phyloP scores from a whole-genome alignment of 2,329 filamentous ascomycete genomes.

The Claviceps monticola region DNA sequence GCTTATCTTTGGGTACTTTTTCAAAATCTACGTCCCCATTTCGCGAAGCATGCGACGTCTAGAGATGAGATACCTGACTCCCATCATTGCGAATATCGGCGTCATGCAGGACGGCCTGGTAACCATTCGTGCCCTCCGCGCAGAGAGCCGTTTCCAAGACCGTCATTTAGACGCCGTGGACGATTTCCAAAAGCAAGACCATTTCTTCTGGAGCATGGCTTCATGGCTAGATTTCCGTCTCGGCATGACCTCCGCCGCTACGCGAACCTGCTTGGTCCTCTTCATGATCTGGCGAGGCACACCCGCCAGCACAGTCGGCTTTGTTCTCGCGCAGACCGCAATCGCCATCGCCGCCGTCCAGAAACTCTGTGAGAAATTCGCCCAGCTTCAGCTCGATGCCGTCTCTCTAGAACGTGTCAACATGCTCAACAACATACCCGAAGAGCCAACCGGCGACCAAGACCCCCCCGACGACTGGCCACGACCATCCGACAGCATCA shows the following conservation, averaged over 20 bases:
- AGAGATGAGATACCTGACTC: slow-evolving; percentile 80
- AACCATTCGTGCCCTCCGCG: slow-evolving; percentile 73
- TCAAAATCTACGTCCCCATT: slow-evolving; percentile 63
- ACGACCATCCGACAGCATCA: slow-evolving; percentile 52
- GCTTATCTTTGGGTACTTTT: slow-evolving; percentile 55
- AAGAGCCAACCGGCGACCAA: slow-evolving; percentile 54
- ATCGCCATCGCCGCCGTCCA: slow-evolving; percentile 24
- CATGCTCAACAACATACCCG: slow-evolving; percentile 64
- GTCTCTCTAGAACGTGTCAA: slow-evolving; percentile 80
- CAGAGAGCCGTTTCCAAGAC: slow-evolving; percentile 65
- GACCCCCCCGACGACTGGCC: slow-evolving; percentile 69
- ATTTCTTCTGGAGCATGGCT: slow-evolving; percentile 87
- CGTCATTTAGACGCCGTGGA: slow-evolving; percentile 71
- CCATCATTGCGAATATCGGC: slow-evolving; percentile 85
- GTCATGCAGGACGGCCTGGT: slow-evolving; percentile 74
- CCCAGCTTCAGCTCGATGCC: slow-evolving; percentile 80
- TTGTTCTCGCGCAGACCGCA: slow-evolving; percentile 50
- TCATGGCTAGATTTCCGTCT: slow-evolving; percentile 76
- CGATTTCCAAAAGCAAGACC: slow-evolving; percentile 85
- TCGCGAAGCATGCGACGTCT: slow-evolving; percentile 73
- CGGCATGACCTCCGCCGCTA: slow-evolving; percentile 42
- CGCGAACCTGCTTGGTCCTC: slow-evolving; percentile 59
- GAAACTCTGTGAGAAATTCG: slow-evolving; percentile 63
- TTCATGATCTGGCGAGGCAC: slow-evolving; percentile 64
- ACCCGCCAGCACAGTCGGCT: slow-evolving; percentile 67